Conservation (phyloP, 306 rosid genomes). For the Citrullus colocynthis region DNA sequence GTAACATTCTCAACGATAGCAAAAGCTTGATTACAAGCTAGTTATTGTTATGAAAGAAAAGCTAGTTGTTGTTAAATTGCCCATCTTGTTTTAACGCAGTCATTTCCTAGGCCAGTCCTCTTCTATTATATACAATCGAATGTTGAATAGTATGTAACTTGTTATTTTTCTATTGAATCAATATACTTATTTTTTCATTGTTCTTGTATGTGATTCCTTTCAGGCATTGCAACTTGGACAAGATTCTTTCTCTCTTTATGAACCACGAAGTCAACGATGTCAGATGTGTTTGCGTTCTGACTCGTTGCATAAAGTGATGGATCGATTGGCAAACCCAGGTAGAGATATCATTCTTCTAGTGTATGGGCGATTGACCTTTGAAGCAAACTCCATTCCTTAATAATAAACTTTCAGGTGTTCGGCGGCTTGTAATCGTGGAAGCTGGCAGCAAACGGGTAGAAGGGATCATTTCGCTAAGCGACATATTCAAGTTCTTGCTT, state of each 20-base stretch:
- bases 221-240: constrained; percentile 96
- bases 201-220: background rate
- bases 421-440: constrained; percentile 88
- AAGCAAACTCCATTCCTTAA: background rate
- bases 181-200: background rate
- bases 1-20: background rate
- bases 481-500: constrained; percentile 80
- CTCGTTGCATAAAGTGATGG: constrained; percentile 94
- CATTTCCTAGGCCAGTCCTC: background rate
- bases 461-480: constrained; percentile 77
- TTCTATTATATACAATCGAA: background rate
- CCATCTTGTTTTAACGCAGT: background rate
- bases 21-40: background rate
- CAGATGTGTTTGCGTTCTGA: constrained; percentile 94
- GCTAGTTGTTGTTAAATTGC: background rate
- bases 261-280: constrained; percentile 79
- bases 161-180: background rate
- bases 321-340: constrained; percentile 87
- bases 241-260: constrained; percentile 45
- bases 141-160: background rate
- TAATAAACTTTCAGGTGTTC: constrained; percentile 43
- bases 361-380: background rate
- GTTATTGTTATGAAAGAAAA: background rate
- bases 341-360: background rate
- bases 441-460: constrained; percentile 97